Conservation (phyloP, 306 rosid species). For the Cucurbita ficifolia region DNA sequence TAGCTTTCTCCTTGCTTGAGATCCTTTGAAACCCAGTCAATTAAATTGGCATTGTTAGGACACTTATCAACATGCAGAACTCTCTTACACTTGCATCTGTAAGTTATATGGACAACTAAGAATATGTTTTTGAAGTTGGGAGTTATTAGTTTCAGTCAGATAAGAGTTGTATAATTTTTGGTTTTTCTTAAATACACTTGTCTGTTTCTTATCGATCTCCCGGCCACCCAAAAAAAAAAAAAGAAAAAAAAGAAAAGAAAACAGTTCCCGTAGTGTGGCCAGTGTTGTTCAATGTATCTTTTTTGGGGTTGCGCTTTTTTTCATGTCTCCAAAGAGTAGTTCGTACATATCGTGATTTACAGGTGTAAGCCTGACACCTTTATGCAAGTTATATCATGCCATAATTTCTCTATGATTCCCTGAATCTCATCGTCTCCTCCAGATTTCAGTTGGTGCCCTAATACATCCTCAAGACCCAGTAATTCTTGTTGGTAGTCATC, state of each 20-base stretch:
- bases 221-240: no score
- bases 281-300: no score
- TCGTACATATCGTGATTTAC: neutral
- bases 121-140: neutral
- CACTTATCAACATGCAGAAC: neutral
- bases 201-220: no score
- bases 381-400: neutral
- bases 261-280: no score
- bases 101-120: neutral
- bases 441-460: constrained; percentile 78
- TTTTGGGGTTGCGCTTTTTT: no score
- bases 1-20: neutral
- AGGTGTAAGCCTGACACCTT: neutral
- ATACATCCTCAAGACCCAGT: constrained; percentile 77
- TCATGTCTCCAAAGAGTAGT: no score
- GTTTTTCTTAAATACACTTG: no score
- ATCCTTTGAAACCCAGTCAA: neutral
- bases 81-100: neutral
- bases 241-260: no score
- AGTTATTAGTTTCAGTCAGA: neutral
- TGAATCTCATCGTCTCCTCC: constrained; percentile 16
- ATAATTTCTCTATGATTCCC: neutral
- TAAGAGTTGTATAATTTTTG: no score
- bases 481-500: constrained; percentile 47
- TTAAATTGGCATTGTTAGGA: neutral